Percentiles rank a stretch among this genome's conserved stretches.
These are phyloP conservation scores for Peronospora farinosa DNA, from an alignment of 352 stramenopile species.

Conservation along the genomic window DNA sequence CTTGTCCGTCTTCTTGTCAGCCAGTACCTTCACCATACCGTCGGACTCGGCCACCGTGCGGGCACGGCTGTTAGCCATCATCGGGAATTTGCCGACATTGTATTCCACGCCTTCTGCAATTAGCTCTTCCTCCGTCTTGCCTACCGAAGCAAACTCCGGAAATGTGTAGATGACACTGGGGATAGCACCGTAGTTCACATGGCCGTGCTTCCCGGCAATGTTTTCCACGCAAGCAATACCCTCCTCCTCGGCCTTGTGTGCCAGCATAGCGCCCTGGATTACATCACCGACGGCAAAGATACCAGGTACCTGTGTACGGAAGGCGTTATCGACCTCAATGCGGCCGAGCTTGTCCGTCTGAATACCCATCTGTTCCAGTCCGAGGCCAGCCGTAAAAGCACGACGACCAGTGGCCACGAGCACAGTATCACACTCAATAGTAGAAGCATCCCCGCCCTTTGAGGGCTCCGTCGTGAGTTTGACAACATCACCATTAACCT, in stretches of 20 bases:
- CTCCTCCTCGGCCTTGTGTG: constrained; percentile 99
- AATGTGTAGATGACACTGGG: constrained; percentile 98
- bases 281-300: constrained; percentile 97
- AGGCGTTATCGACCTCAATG: constrained; percentile 96
- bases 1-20: constrained; percentile 95
- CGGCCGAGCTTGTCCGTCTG: constrained; percentile 94
- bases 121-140: constrained; percentile 97
- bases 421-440: constrained; percentile 75
- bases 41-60: constrained; percentile 91
- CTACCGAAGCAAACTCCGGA: constrained; percentile 93
- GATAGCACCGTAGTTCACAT: constrained; percentile 99
- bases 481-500: constrained; percentile 91
- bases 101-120: constrained; percentile 93
- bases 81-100: constrained; percentile 97
- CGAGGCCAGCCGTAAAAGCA: constrained; percentile 93
- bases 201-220: constrained; percentile 94
- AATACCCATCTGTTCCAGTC: constrained; percentile 96
- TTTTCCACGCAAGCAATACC: constrained; percentile 96
- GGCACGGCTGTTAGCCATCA: constrained; percentile 95
- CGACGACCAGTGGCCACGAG: constrained; percentile 89
- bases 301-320: constrained; percentile 89
- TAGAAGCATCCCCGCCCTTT: constrained; percentile 42
- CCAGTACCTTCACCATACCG: constrained; percentile 97
- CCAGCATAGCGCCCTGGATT: constrained; percentile 98
- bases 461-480: constrained; percentile 92